Evolutionary conservation across 1,284 basidiomycete genomes (phyloP).

Genomic region (Pterula multifida): DNA sequence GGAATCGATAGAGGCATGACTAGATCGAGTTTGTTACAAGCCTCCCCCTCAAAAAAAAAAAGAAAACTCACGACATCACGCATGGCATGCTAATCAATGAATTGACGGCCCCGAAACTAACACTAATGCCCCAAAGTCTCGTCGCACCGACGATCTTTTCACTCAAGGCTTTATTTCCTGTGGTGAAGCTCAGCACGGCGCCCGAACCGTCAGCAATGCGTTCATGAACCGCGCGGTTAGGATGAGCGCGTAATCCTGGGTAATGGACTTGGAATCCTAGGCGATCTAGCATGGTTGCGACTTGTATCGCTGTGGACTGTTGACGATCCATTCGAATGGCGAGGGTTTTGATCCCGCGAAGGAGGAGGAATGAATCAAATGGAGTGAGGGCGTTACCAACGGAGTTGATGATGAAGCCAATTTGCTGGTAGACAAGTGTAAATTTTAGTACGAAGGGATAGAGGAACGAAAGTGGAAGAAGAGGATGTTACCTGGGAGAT

Average conservation of each 20-base stretch:
- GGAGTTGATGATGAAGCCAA: conserved; percentile 92
- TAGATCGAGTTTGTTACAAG: conserved; percentile 20
- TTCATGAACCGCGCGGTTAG: conserved; percentile 79
- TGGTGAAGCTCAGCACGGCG: conserved; percentile 91
- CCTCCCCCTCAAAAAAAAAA: conserved; percentile 4
- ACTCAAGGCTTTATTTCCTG: conserved; percentile 82
- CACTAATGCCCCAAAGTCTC: conserved; percentile 93
- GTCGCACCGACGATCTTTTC: conserved; percentile 91
- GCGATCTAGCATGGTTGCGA: conserved; percentile 78
- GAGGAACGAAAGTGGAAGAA: conserved; percentile 5
- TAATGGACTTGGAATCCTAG: conserved; percentile 94
- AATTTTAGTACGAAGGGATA: neutral
- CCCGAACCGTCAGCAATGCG: conserved; percentile 85
- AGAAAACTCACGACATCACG: conserved; percentile 85
- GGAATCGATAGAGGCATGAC: conserved; percentile 95
- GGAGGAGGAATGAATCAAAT: conserved; percentile 91
- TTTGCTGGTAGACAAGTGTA: conserved; percentile 39
- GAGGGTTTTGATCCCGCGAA: conserved; percentile 94
- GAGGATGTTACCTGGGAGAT: conserved; percentile 59
- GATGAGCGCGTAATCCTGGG: conserved; percentile 81
- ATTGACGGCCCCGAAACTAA: conserved; percentile 97
- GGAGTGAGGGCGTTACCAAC: conserved; percentile 95
- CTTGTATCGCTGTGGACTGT: conserved; percentile 72
- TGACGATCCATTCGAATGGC: conserved; percentile 96
- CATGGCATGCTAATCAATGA: conserved; percentile 99